phyloP scores from a whole-genome alignment of 2,329 filamentous ascomycete genomes.

The Trichoderma cornu-damae region DNA sequence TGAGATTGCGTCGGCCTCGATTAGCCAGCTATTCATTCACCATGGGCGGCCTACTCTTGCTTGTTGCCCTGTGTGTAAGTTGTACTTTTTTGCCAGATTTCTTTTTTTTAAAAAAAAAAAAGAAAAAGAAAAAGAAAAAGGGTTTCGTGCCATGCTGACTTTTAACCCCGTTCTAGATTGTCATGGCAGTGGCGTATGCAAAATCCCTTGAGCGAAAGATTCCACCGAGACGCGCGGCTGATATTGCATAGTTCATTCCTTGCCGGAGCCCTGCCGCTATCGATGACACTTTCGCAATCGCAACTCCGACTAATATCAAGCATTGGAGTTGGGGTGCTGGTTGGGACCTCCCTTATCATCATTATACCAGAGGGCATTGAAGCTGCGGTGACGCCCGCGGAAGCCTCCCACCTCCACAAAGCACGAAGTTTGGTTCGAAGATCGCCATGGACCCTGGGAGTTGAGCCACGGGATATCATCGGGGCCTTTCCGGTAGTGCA shows the following conservation, averaged over 20 bases:
- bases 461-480: slow-evolving; percentile 26
- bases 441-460: slow-evolving; percentile 29
- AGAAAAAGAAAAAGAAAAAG: too few relatives aligned
- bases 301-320: slow-evolving; percentile 87
- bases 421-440: slow-evolving; percentile 31
- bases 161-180: slow-evolving; percentile 37
- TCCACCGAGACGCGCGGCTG: neutral
- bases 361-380: slow-evolving; percentile 97
- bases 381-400: slow-evolving; percentile 64
- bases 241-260: slow-evolving; percentile 71
- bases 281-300: slow-evolving; percentile 78
- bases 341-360: slow-evolving; percentile 91
- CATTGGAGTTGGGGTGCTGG: slow-evolving; percentile 86
- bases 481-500: slow-evolving; percentile 24
- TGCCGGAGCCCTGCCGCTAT: slow-evolving; percentile 83
- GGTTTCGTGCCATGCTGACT: neutral
- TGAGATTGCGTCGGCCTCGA: slow-evolving; percentile 16
- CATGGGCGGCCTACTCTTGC: slow-evolving; percentile 19
- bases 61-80: slow-evolving; percentile 21
- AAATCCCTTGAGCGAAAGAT: neutral
- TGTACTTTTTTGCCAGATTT: neutral
- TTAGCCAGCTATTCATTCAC: slow-evolving; percentile 15
- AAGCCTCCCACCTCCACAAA: slow-evolving; percentile 37
- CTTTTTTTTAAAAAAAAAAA: too few relatives aligned
- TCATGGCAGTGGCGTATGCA: slow-evolving; percentile 56